Percentiles rank a stretch among this genome's conserved stretches.
phyloP scores from a whole-genome alignment of 2,329 filamentous ascomycete genomes.

The Penicillium brasilianum region DNA sequence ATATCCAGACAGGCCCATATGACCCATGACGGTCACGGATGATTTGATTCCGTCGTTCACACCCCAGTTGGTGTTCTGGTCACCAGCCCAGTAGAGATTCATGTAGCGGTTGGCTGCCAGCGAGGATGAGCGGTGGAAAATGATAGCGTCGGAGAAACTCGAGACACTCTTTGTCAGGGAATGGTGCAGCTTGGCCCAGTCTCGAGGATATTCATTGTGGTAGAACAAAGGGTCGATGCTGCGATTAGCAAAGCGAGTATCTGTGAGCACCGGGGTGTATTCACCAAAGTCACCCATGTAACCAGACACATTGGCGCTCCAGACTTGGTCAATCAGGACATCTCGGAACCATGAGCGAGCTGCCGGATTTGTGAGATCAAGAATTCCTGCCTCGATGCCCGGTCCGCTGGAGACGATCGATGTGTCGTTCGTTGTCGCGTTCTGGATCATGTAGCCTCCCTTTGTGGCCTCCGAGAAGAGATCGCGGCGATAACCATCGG shows the following conservation, averaged over 20 bases:
- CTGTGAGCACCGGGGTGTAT: conserved; percentile 39
- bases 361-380: conserved; percentile 43
- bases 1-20: conserved; percentile 46
- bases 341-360: conserved; percentile 41
- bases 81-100: conserved; percentile 48
- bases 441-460: conserved; percentile 40
- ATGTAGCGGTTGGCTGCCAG: conserved; percentile 40
- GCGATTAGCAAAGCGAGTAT: conserved; percentile 34
- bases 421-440: conserved; percentile 40
- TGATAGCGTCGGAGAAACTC: conserved; percentile 37
- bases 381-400: conserved; percentile 43
- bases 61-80: conserved; percentile 43
- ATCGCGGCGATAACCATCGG: conserved; percentile 37
- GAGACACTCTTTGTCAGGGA: conserved; percentile 34
- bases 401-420: conserved; percentile 44
- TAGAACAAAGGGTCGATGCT: conserved; percentile 38
- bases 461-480: conserved; percentile 40
- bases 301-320: conserved; percentile 42
- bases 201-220: conserved; percentile 43
- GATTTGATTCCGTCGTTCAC: conserved; percentile 44
- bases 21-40: conserved; percentile 40
- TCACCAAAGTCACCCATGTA: conserved; percentile 47
- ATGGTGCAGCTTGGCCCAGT: conserved; percentile 42
- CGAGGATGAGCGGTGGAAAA: conserved; percentile 44
- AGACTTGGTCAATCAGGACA: conserved; percentile 40